Evolutionary conservation across 2,329 filamentous ascomycete genomes (phyloP).

Genomic region (Penicillium sumatraense): DNA sequence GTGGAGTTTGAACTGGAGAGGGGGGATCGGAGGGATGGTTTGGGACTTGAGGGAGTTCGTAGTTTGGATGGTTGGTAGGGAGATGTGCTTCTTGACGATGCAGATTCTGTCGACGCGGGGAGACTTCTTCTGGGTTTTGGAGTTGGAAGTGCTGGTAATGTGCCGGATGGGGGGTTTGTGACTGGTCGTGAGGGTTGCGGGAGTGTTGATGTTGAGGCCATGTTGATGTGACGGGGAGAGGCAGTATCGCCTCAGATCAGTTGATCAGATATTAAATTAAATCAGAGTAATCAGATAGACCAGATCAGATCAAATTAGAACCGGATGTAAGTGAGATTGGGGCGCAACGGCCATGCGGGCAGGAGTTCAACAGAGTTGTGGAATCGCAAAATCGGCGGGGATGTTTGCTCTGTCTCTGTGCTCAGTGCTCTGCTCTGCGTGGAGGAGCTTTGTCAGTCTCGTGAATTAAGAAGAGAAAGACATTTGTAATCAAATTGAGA

Average conservation of each 20-base stretch:
- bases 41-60: conserved; percentile 63
- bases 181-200: conserved; percentile 66
- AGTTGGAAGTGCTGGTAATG: conserved; percentile 75
- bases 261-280: no score
- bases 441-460: no score
- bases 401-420: no score
- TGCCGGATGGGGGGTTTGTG: conserved; percentile 70
- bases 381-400: neutral
- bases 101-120: conserved; percentile 45
- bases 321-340: no score
- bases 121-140: conserved; percentile 72
- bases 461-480: no score
- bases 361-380: neutral
- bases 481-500: no score
- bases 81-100: conserved; percentile 49
- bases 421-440: no score
- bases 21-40: conserved; percentile 56
- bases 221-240: neutral
- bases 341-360: conserved; percentile 22
- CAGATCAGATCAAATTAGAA: no score
- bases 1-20: conserved; percentile 53
- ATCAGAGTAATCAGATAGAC: no score
- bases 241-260: no score
- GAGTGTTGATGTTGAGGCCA: conserved; percentile 59
- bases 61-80: conserved; percentile 57